A percentile compares a stretch with the other conserved stretches of the same genome.
Conservation (phyloP, 2,329 filamentous ascomycete genomes). For the Neofusicoccum parvum region DNA sequence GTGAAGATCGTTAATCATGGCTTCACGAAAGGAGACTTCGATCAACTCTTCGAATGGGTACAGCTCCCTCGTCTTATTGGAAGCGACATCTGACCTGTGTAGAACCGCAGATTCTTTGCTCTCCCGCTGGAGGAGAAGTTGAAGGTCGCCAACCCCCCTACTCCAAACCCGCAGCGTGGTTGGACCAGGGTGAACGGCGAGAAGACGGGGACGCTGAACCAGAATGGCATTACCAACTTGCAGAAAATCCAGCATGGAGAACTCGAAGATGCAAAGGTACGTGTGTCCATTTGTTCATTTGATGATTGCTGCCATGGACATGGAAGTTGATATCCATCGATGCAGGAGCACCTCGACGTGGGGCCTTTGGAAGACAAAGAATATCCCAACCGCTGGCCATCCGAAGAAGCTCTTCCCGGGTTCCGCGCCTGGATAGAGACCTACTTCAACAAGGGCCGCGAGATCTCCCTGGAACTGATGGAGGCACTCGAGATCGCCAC, state of each 20-base stretch:
- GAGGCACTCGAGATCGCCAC: slow-evolving; percentile 32
- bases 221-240: slow-evolving; percentile 29
- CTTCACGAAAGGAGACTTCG: not conserved
- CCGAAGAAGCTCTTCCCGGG: slow-evolving; percentile 40
- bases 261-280: not conserved
- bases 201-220: slow-evolving; percentile 39
- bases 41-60: not conserved
- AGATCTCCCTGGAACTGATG: slow-evolving; percentile 32
- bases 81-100: not conserved
- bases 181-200: slow-evolving; percentile 42
- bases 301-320: not conserved
- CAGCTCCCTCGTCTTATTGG: not conserved
- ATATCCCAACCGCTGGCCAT: slow-evolving; percentile 46
- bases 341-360: slow-evolving; percentile 38
- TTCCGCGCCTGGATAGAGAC: slow-evolving; percentile 36
- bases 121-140: slow-evolving; percentile 38
- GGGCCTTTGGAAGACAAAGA: slow-evolving; percentile 31
- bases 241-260: slow-evolving; percentile 29
- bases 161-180: slow-evolving; percentile 40
- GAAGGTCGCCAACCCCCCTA: slow-evolving; percentile 42
- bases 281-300: not conserved
- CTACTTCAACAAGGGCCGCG: slow-evolving; percentile 30
- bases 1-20: not conserved
- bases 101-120: slow-evolving; percentile 35
- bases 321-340: not conserved